These are phyloP conservation scores for Seiridium unicorne DNA, from an alignment of 2,329 filamentous ascomycete species.

Conservation along the genomic window DNA sequence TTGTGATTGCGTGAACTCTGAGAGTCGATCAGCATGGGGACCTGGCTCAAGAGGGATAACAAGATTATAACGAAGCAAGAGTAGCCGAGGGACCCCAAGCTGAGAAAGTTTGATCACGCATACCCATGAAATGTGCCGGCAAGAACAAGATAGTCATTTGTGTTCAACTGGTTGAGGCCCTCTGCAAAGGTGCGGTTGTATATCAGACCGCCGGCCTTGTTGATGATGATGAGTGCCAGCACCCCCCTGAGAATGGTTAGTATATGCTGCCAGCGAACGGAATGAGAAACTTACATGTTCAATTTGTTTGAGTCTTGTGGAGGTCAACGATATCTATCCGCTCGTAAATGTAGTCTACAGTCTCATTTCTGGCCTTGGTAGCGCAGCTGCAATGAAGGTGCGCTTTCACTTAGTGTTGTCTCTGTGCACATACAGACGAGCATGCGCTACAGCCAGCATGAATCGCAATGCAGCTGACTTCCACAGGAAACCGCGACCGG, in stretches of 20 bases:
- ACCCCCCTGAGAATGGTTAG: conserved; percentile 68
- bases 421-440: no score
- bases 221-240: conserved; percentile 94
- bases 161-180: conserved; percentile 80
- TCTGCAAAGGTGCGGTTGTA: conserved; percentile 94
- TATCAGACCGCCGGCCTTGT: conserved; percentile 94
- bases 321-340: no score
- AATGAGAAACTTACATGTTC: not conserved
- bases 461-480: no score
- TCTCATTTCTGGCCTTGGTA: no score
- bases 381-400: no score
- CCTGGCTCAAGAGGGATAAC: not conserved
- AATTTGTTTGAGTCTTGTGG: not conserved
- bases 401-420: no score
- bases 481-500: not conserved
- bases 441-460: no score
- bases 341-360: no score
- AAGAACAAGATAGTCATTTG: conserved; percentile 95
- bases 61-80: no score
- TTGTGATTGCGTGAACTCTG: conserved; percentile 69
- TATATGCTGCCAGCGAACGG: not conserved
- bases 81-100: not conserved
- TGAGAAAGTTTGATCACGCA: conserved; percentile 13
- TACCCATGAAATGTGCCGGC: conserved; percentile 97
- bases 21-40: conserved; percentile 10